These are phyloP conservation scores for Sanghuangporus sanghuang DNA, from an alignment of 1,284 basidiomycete species.

Conservation along the genomic window DNA sequence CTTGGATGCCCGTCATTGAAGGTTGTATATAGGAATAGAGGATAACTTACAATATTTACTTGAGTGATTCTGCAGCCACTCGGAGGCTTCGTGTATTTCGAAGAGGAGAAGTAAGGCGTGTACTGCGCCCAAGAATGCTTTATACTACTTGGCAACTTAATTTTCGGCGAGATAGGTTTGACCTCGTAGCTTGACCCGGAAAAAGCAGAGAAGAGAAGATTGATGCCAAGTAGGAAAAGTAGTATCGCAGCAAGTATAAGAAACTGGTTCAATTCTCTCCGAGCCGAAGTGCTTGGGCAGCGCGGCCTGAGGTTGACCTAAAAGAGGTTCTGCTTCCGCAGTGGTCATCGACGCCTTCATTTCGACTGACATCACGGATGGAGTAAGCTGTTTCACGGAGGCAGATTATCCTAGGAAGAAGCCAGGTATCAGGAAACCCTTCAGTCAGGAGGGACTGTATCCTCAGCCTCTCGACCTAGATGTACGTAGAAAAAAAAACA, in stretches of 20 bases:
- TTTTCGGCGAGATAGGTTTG: conserved; percentile 14
- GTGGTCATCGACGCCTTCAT: neutral
- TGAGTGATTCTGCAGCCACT: conserved; percentile 49
- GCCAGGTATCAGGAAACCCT: too few relatives aligned
- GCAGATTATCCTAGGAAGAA: too few relatives aligned
- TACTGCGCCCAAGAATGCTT: conserved; percentile 50
- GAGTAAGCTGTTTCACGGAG: too few relatives aligned
- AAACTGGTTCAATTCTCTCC: neutral
- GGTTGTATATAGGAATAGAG: conserved; percentile 11
- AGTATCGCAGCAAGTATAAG: neutral
- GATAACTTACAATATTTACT: conserved; percentile 55
- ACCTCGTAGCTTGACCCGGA: neutral
- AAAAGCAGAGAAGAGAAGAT: neutral
- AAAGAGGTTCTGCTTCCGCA: neutral
- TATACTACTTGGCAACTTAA: conserved; percentile 19
- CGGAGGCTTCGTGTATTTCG: conserved; percentile 43
- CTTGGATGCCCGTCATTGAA: conserved; percentile 33
- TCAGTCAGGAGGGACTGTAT: too few relatives aligned
- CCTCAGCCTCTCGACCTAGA: too few relatives aligned
- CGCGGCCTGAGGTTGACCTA: neutral
- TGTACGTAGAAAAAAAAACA: too few relatives aligned
- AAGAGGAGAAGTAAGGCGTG: conserved; percentile 51
- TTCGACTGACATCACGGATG: neutral
- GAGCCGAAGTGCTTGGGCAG: neutral
- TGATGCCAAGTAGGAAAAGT: neutral